phyloP scores from a whole-genome alignment of 2,329 filamentous ascomycete species.

The Leptoxyphium fumago region DNA sequence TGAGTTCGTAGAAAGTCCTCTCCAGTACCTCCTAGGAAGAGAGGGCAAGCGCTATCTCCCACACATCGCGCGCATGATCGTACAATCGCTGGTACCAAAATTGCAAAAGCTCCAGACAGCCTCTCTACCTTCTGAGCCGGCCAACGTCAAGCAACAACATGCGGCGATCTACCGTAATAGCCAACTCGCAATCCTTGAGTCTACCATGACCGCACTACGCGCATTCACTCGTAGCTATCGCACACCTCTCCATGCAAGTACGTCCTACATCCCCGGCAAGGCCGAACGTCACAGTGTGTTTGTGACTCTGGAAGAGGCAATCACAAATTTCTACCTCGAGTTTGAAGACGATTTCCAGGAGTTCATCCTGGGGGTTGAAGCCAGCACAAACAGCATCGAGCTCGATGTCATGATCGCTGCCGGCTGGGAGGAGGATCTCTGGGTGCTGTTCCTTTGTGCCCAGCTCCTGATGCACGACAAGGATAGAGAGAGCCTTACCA shows the following conservation, averaged over 20 bases:
- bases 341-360: constrained; percentile 3
- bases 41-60: constrained; percentile 16
- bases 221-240: constrained; percentile 11
- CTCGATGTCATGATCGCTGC: constrained; percentile 16
- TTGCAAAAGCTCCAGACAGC: constrained; percentile 16
- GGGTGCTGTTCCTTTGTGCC: constrained; percentile 20
- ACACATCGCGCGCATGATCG: constrained; percentile 20
- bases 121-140: constrained; percentile 13
- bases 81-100: constrained; percentile 20
- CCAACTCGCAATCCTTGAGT: constrained; percentile 21
- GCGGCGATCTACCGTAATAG: constrained; percentile 29
- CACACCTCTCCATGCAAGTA: neutral
- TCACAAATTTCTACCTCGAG: constrained; percentile 4
- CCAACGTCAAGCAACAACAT: constrained; percentile 25
- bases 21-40: constrained; percentile 11
- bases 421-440: constrained; percentile 23
- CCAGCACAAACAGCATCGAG: constrained; percentile 16
- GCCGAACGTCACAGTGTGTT: neutral
- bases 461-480: constrained; percentile 41
- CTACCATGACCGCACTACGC: constrained; percentile 14
- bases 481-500: constrained; percentile 56
- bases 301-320: constrained; percentile 9
- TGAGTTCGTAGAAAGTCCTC: constrained; percentile 12
- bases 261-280: constrained; percentile 3
- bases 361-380: constrained; percentile 19